phyloP scores from a whole-genome alignment of 116 monocot species.

The Cymodocea nodosa region DNA sequence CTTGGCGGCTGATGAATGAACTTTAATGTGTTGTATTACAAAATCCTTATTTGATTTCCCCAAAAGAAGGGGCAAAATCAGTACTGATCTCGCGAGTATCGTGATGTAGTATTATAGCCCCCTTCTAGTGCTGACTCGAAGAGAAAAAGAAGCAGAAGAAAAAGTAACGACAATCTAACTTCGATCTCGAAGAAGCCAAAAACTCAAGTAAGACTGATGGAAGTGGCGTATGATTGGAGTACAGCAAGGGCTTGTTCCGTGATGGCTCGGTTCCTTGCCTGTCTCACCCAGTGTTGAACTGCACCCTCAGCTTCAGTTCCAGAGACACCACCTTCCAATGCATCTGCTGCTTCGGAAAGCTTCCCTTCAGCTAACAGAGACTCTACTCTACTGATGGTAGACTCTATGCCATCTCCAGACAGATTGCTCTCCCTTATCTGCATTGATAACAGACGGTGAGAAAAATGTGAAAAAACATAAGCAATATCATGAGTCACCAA shows the following conservation, averaged over 20 bases:
- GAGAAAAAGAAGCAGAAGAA: neutral
- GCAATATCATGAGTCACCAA: neutral
- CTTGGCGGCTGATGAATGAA: too few relatives aligned
- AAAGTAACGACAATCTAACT: neutral
- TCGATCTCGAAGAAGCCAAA: neutral
- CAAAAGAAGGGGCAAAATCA: too few relatives aligned
- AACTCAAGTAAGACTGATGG: constrained; percentile 30
- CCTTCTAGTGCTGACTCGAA: too few relatives aligned
- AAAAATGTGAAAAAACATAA: neutral
- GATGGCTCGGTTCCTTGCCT: constrained; percentile 66
- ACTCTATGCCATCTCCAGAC: constrained; percentile 68
- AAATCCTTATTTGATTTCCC: too few relatives aligned
- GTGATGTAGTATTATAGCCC: too few relatives aligned
- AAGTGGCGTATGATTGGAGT: constrained; percentile 75
- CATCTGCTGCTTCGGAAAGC: constrained; percentile 56
- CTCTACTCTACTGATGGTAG: constrained; percentile 67
- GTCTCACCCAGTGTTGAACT: constrained; percentile 48
- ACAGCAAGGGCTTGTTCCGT: constrained; percentile 80
- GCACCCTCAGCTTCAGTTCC: constrained; percentile 69
- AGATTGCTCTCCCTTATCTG: constrained; percentile 61
- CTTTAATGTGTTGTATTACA: too few relatives aligned
- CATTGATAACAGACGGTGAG: neutral
- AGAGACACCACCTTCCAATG: constrained; percentile 52
- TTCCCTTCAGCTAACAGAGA: constrained; percentile 47
- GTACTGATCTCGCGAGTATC: too few relatives aligned